phyloP scores from a whole-genome alignment of 306 rosid species.

The Lagenaria siceraria region DNA sequence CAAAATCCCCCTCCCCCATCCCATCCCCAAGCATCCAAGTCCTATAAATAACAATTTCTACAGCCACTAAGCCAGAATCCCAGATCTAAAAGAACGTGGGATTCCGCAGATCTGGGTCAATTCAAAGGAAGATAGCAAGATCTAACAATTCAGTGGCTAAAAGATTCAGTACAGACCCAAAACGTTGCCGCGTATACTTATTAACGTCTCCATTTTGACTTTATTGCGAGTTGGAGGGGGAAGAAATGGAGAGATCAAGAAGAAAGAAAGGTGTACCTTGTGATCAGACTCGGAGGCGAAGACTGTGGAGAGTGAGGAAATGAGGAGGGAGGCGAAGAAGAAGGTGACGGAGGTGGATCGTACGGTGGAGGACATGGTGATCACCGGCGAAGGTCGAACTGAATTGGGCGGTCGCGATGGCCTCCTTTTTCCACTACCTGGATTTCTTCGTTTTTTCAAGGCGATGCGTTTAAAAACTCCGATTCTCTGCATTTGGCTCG shows the following conservation, averaged over 20 bases:
- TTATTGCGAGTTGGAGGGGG: neutral
- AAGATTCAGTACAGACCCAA: neutral
- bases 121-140: neutral
- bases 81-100: neutral
- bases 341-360: slow-evolving; percentile 34
- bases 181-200: neutral
- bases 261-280: slow-evolving; percentile 36
- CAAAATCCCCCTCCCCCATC: neutral
- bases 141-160: neutral
- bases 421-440: neutral
- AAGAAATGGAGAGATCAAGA: slow-evolving; percentile 1
- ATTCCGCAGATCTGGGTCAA: slow-evolving; percentile 1
- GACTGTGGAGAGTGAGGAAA: slow-evolving; percentile 24
- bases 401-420: slow-evolving; percentile 36
- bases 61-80: neutral
- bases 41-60: neutral
- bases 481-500: neutral
- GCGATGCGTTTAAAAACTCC: neutral
- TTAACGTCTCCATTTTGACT: neutral
- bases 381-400: slow-evolving; percentile 20
- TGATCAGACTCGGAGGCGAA: slow-evolving; percentile 88
- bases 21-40: neutral
- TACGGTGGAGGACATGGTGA: slow-evolving; percentile 56
- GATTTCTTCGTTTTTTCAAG: neutral
- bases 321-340: slow-evolving; percentile 20